Evolutionary conservation across 352 stramenopile species (phyloP).

Genomic region (Pythium monospermum): DNA sequence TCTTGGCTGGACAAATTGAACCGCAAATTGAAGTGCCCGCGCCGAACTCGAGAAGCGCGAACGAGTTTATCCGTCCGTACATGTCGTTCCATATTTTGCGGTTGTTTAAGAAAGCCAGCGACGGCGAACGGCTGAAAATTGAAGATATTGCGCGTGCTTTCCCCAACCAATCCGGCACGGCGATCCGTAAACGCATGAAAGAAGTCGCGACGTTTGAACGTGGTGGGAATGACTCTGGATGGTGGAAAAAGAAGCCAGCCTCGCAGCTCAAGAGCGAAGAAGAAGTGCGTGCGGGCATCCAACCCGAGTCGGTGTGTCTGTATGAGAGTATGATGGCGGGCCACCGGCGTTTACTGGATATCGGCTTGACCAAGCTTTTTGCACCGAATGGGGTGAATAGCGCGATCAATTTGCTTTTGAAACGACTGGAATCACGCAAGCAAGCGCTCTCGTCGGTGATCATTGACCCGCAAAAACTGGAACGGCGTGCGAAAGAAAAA

Average conservation of each 20-base stretch:
- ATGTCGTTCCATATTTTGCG: conserved; percentile 85
- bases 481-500: conserved; percentile 49
- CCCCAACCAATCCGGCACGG: conserved; percentile 74
- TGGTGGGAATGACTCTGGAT: conserved; percentile 76
- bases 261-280: conserved; percentile 69
- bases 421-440: conserved; percentile 68
- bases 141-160: conserved; percentile 80
- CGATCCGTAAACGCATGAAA: conserved; percentile 85
- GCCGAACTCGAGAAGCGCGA: conserved; percentile 72
- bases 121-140: conserved; percentile 78
- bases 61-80: conserved; percentile 84
- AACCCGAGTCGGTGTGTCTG: conserved; percentile 74
- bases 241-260: conserved; percentile 78
- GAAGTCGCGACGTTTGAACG: conserved; percentile 83
- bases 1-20: conserved; percentile 77
- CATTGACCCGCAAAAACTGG: conserved; percentile 44
- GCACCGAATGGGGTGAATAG: conserved; percentile 66
- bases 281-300: conserved; percentile 68
- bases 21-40: conserved; percentile 80
- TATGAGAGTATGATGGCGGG: conserved; percentile 88
- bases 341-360: conserved; percentile 71
- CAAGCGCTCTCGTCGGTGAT: conserved; percentile 47
- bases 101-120: conserved; percentile 80
- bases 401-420: conserved; percentile 68
- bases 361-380: conserved; percentile 75